These are phyloP conservation scores for Endocalyx cinctus DNA, from an alignment of 2,329 filamentous ascomycete species.

Conservation along the genomic window DNA sequence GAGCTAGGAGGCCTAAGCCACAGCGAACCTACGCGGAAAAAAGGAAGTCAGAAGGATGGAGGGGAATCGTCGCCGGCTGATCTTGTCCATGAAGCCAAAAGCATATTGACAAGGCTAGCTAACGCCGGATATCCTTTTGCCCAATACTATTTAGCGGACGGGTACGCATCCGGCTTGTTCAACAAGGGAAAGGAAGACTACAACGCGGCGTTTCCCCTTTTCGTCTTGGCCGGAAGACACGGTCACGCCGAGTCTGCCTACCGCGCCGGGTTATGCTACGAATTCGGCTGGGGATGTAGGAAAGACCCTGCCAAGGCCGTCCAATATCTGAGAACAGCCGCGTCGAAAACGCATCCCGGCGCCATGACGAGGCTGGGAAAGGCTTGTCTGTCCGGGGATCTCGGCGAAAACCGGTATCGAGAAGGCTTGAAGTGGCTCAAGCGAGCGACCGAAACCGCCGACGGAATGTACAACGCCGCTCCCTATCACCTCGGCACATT, in stretches of 20 bases:
- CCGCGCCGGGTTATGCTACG: conserved; percentile 88
- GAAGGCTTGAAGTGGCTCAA: conserved; percentile 98
- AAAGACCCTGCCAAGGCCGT: conserved; percentile 88
- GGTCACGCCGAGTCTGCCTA: conserved; percentile 96
- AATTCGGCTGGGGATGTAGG: conserved; percentile 95
- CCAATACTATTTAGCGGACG: conserved; percentile 95
- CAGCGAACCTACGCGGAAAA: conserved; percentile 41
- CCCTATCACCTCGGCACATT: conserved; percentile 86
- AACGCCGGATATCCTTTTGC: conserved; percentile 93
- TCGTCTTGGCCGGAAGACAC: conserved; percentile 90
- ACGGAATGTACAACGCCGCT: conserved; percentile 85
- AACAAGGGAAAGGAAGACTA: conserved; percentile 92
- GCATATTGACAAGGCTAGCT: conserved; percentile 79
- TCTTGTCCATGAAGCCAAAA: conserved; percentile 79
- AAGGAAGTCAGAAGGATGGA: conserved; percentile 33
- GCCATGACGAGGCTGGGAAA: conserved; percentile 90
- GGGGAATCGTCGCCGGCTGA: conserved; percentile 55
- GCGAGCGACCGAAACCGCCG: conserved; percentile 82
- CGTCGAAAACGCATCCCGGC: conserved; percentile 90
- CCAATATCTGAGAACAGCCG: conserved; percentile 85
- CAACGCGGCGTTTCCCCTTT: conserved; percentile 86
- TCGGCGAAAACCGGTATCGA: conserved; percentile 80
- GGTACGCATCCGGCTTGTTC: conserved; percentile 89
- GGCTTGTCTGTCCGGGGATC: conserved; percentile 83
- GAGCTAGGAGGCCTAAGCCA: conserved; percentile 63